These are phyloP conservation scores for Gossypium turneri DNA, from an alignment of 345 rosid genomes.

Conservation along the genomic window DNA sequence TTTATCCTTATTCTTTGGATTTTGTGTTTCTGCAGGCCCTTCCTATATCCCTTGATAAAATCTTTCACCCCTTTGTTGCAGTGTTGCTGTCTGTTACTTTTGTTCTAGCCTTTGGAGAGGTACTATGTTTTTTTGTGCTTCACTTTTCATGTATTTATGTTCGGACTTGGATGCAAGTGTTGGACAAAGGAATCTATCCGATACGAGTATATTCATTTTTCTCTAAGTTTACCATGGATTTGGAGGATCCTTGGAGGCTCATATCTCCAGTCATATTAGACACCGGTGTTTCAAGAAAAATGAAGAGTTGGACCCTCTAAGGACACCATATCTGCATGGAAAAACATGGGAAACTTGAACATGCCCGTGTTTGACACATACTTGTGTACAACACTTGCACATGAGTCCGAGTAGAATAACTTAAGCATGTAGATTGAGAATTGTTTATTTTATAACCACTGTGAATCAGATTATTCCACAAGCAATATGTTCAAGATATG, in stretches of 20 bases:
- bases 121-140: conserved; percentile 20
- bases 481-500: conserved; percentile 89
- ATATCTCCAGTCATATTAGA: background rate
- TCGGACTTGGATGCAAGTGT: background rate
- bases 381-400: background rate
- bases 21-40: conserved; percentile 53
- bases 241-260: too few species aligned
- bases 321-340: background rate
- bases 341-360: background rate
- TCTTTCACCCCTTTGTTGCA: conserved; percentile 78
- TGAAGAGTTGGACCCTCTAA: background rate
- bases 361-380: background rate
- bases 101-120: conserved; percentile 84
- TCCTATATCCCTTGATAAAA: conserved; percentile 71
- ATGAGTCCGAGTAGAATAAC: background rate
- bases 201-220: too few species aligned
- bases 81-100: conserved; percentile 75
- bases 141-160: conserved; percentile 2
- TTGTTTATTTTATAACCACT: background rate
- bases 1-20: background rate
- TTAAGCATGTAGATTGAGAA: background rate
- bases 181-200: background rate
- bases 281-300: background rate
- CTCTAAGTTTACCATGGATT: too few species aligned
- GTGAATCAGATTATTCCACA: conserved; percentile 81